Evolutionary conservation across 257 asterid genomes (phyloP).

Genomic region (Solanum raphanifolium): DNA sequence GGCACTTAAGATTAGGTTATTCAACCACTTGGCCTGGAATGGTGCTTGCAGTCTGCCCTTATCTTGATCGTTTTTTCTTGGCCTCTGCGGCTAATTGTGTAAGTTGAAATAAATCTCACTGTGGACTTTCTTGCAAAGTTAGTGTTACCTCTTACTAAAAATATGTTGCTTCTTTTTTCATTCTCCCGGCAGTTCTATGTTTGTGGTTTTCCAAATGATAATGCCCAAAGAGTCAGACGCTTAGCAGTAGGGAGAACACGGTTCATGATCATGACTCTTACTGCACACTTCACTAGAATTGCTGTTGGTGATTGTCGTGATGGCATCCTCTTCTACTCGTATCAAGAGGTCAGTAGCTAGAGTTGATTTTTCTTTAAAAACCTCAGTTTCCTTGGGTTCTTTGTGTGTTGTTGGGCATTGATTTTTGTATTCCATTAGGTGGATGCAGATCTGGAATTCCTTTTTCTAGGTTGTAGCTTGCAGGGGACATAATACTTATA

Average conservation of each 20-base stretch:
- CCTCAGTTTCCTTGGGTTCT: background rate
- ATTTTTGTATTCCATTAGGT: background rate
- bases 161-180: background rate
- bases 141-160: background rate
- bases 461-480: background rate
- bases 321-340: conserved; percentile 79
- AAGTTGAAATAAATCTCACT: conserved; percentile 30
- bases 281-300: conserved; percentile 79
- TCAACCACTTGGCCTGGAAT: conserved; percentile 68
- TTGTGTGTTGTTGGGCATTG: background rate
- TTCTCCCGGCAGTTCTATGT: conserved; percentile 59
- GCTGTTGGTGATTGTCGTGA: conserved; percentile 99
- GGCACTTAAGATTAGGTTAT: conserved; percentile 66
- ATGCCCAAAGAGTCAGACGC: conserved; percentile 54
- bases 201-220: conserved; percentile 72
- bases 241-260: conserved; percentile 74
- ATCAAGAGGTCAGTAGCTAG: conserved; percentile 62
- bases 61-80: conserved; percentile 74
- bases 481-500: background rate
- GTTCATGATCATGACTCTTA: conserved; percentile 66
- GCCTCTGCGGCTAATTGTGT: conserved; percentile 87
- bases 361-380: background rate
- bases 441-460: background rate
- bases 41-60: conserved; percentile 84
- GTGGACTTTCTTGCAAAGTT: conserved; percentile 2